phyloP scores from a whole-genome alignment of 1,284 basidiomycete species.

The Ganoderma lucidum region DNA sequence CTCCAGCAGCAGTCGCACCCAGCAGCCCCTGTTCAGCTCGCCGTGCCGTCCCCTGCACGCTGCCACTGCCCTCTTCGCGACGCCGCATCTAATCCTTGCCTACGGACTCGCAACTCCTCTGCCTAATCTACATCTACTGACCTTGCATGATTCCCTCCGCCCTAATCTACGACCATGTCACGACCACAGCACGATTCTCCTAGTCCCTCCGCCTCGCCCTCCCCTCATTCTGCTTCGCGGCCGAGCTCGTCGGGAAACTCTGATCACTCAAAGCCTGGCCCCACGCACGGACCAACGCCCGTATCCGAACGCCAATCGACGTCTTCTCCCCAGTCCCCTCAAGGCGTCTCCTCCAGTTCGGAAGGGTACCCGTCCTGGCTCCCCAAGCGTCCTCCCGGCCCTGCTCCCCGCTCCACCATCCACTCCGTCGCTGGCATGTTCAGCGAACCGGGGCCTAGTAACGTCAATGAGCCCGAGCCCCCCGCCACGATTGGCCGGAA shows the following conservation, averaged over 20 bases:
- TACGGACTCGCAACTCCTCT: slow-evolving; percentile 32
- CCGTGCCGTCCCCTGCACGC: slow-evolving; percentile 36
- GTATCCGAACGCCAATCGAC: slow-evolving; percentile 31
- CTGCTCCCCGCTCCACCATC: slow-evolving; percentile 74
- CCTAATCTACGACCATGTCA: slow-evolving; percentile 43
- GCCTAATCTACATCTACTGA: slow-evolving; percentile 37
- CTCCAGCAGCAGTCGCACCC: too few relatives aligned
- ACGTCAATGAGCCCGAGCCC: slow-evolving; percentile 39
- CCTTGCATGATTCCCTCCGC: slow-evolving; percentile 37
- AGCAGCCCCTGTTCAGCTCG: slow-evolving; percentile 40
- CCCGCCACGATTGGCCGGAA: slow-evolving; percentile 64
- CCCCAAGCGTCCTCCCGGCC: slow-evolving; percentile 77
- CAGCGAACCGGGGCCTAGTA: slow-evolving; percentile 51
- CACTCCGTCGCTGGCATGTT: slow-evolving; percentile 53
- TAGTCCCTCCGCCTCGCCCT: too few relatives aligned
- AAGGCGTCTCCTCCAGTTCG: slow-evolving; percentile 47
- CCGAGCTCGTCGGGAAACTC: too few relatives aligned
- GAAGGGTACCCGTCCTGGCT: slow-evolving; percentile 86
- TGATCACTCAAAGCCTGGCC: too few relatives aligned
- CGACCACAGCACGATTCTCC: too few relatives aligned
- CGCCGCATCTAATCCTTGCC: slow-evolving; percentile 39
- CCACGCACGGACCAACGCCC: slow-evolving; percentile 37
- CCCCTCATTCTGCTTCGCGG: too few relatives aligned
- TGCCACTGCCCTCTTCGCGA: slow-evolving; percentile 35
- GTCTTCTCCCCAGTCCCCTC: slow-evolving; percentile 40